Percentiles rank a stretch among this genome's conserved stretches.
phyloP scores from a whole-genome alignment of 1,284 basidiomycete genomes.

The Phylloboletellus chloephorus region DNA sequence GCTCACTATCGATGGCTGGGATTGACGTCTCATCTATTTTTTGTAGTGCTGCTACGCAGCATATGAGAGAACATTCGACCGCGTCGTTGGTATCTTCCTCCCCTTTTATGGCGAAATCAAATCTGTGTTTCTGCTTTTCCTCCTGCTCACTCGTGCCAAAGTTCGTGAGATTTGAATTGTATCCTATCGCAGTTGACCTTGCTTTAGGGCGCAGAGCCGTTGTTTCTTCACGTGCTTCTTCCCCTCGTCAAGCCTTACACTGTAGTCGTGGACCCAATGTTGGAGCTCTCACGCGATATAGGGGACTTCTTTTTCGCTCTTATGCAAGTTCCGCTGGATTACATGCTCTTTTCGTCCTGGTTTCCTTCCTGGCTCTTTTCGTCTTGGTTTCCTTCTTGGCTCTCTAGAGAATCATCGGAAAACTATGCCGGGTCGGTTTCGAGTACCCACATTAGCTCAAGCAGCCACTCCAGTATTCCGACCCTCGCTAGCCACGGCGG shows the following conservation, averaged over 20 bases:
- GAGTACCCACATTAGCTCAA: slow-evolving; percentile 3
- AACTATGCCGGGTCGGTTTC: slow-evolving; percentile 12
- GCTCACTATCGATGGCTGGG: slow-evolving; percentile 13
- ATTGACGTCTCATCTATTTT: slow-evolving; percentile 18
- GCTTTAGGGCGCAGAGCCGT: slow-evolving; percentile 68
- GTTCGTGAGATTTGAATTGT: slow-evolving; percentile 40
- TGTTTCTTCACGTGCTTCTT: slow-evolving; percentile 68
- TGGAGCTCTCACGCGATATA: slow-evolving; percentile 52
- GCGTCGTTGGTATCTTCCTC: slow-evolving; percentile 58
- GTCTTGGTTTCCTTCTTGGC: slow-evolving; percentile 10
- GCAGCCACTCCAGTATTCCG: slow-evolving; percentile 13
- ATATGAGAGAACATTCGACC: slow-evolving; percentile 62
- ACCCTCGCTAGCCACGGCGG: slow-evolving; percentile 6
- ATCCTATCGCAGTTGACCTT: slow-evolving; percentile 13
- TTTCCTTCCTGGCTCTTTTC: slow-evolving; percentile 18
- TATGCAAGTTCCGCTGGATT: slow-evolving; percentile 48
- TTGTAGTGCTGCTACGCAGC: slow-evolving; percentile 55
- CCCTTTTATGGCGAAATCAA: slow-evolving; percentile 80
- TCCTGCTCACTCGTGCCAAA: slow-evolving; percentile 66
- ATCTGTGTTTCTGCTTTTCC: slow-evolving; percentile 60
- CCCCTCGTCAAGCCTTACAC: slow-evolving; percentile 67
- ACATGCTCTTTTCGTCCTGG: slow-evolving; percentile 42
- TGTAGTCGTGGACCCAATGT: slow-evolving; percentile 50
- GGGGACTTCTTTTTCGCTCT: slow-evolving; percentile 63
- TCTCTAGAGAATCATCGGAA: slow-evolving; percentile 12